Conservation (phyloP, 2,329 filamentous ascomycete genomes). For the Zasmidium angulare region DNA sequence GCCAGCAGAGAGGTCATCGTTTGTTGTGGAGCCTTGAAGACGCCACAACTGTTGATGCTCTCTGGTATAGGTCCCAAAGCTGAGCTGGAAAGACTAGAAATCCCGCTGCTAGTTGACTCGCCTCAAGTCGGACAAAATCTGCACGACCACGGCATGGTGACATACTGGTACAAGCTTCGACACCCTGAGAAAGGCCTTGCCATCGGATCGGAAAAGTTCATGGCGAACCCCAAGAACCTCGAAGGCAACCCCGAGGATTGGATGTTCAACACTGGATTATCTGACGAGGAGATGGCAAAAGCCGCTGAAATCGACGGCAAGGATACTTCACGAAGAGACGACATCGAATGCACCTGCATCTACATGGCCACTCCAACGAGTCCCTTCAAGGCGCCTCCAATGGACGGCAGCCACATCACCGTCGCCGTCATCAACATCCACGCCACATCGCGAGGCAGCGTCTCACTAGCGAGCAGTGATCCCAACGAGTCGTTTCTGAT, state of each 20-base stretch:
- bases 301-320: slow-evolving; percentile 1
- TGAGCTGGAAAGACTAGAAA: slow-evolving; percentile 40
- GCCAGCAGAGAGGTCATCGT: slow-evolving; percentile 20
- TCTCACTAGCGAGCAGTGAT: not conserved
- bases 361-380: slow-evolving; percentile 3
- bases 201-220: slow-evolving; percentile 7
- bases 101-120: slow-evolving; percentile 46
- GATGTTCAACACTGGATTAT: not conserved
- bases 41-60: slow-evolving; percentile 53
- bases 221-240: slow-evolving; percentile 2
- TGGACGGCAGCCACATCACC: slow-evolving; percentile 8
- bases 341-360: slow-evolving; percentile 3
- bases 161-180: slow-evolving; percentile 4
- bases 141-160: slow-evolving; percentile 9
- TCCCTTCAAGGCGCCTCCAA: not conserved
- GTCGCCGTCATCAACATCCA: not conserved
- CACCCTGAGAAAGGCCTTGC: slow-evolving; percentile 26
- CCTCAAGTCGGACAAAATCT: slow-evolving; percentile 52
- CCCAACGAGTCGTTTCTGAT: not conserved
- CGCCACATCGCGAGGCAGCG: slow-evolving; percentile 1
- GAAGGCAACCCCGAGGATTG: slow-evolving; percentile 11
- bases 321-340: not conserved
- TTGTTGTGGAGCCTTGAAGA: slow-evolving; percentile 51
- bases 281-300: not conserved
- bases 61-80: slow-evolving; percentile 53